Evolutionary conservation across 2,329 filamentous ascomycete genomes (phyloP), one percentile per base, ranked within the genome.

Genomic region (Didymella pomorum): DNA sequence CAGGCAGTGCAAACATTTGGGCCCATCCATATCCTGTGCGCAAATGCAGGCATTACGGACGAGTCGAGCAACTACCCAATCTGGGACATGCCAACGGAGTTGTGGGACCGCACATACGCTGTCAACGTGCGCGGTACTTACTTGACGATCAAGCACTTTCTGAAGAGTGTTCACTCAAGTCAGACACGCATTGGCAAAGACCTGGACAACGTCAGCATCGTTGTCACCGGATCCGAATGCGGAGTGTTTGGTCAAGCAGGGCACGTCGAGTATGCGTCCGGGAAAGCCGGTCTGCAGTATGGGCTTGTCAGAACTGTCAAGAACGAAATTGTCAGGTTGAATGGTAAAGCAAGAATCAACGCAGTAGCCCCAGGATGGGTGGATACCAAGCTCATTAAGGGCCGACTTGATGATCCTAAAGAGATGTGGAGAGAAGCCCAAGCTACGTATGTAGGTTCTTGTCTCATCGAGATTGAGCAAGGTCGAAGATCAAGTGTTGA

Each of bases 131-230:
- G 81, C 16, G 83, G 82, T 5, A 84, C 82, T 1, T 86, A 84
- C 60, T 73, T 86, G 3, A 83, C 82, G 0, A 81, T 86, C 68
- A 86, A 86, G 64, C 81, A 85, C 58, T 86, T 85, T 68, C 71
- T 86, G 6, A 78, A 73, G 29, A 71, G 73, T 1, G 79, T 81
- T 0, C 76, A 79, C 14, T 60, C 66, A 4, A 58, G 68, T 2
- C 83, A 85, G 61, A 65, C 5, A 5, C 33, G 78, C 21, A 61
- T 58, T 2, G 74, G 76, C 1, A 67, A 68, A 31, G 79, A 83
- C 58, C 58, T 85, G 3, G 67, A 79, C 2, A 84, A 84, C 54
- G 75, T 85, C 1, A 79, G 83, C 7, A 80, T 86, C 48, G 79
- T 86, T 0, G 77, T 86, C 9, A 83, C 81, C 0, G 83, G 83